Base-by-base conservation (phyloP, 345 rosid species). In the Erysimum cheiranthoides region DNA sequence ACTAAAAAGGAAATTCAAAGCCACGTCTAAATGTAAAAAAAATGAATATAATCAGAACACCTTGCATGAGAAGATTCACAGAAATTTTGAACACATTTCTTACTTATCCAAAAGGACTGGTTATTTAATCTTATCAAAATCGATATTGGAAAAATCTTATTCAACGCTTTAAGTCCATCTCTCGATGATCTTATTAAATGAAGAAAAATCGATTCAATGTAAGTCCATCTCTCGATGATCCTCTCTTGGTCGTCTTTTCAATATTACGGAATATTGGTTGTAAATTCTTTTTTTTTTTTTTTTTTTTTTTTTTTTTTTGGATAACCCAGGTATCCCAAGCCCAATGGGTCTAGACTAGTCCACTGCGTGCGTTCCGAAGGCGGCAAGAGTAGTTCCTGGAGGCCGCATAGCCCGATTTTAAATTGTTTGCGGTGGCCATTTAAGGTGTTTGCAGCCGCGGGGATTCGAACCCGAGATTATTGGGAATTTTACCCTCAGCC, bases 1-100 rank as follows among this genome's bases (percentile, higher is more conserved):
- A 56, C 17, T 1, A 57, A 13, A 28, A 28, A 28, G 1, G 61
- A 14, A 52, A 32, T 14, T 3, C 21, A 56, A 56, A 12, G 39
- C 25, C 39, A 32, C 21, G 40, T 57, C 61, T 40, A 32, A n/a
- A 57, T 57, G 61, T 56, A 9, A 32, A 54, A 32, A 54, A 54
- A 30, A 51, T 4, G 3, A 51, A 14, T 30, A 11, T 31, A 56
- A 14, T 31, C 11, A 56, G 11, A 31, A 56, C 17, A 56, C 31
- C 21, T 57, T 57, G 25, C 25, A n/a, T n/a, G 32, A 31, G 39
- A 57, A 57, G 6, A n/a, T 57, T 57, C 27, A 16, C 25, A n/a
- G 42, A 32, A n/a, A 4, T 8, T 28, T 28, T 10, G 36, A 6
- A 21, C 7, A 52, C 8, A 53, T 12, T 56, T 56, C 6, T 31